Base-by-base conservation (phyloP, 106 monocot species). In the Iris macrosiphon region DNA sequence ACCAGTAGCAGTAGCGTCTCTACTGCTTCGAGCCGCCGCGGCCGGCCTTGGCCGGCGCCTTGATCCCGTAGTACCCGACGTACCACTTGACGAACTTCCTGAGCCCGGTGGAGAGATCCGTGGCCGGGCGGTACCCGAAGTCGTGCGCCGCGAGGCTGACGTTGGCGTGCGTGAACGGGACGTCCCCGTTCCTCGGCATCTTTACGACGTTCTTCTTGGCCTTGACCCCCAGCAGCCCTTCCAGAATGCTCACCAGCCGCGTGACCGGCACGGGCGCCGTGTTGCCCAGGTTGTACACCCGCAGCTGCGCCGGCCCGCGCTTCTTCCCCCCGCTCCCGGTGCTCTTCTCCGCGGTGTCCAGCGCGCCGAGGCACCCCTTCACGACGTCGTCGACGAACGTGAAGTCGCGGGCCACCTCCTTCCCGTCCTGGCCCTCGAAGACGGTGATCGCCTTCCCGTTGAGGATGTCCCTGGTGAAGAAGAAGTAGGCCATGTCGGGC, bases 401-500 rank as follows among this genome's bases (percentile, higher is more conserved):
- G 67, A 67, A 67, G 45, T 67, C 67, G 28, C 67, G 45, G 37
- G 44, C 55, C 22, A 67, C 57, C 8, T 45, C 67, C 22, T 17
- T 32, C 26, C 57, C 67, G 34, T 48, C 48, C 11, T 33, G 20
- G 17, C 25, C 45, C 13, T 49, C 13, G 64, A 57, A 72, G 30
- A 72, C 49, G 7, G 72, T 72, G 52, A 73, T 73, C 21, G 51
- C 21, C 23, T 73, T 73, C 9, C 66, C 66, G 60, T 34, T 15
- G 45, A 73, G 66, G 59, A 73, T 73, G 60, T 43, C 32, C 21
- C 66, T 66, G 18, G 78, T 78, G 63, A 78, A 85, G 51, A 52
- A 75, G 72, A 85, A 84, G 67, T 82, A 87, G 35, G 87, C 82
- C 87, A 87, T 87, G 68, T 87, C 87, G 31, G 87, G 87, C 9